Percentiles rank a stretch among this genome's conserved stretches.
These are phyloP conservation scores for Cercospora sesami DNA, from an alignment of 2,329 filamentous ascomycete species.

Conservation along the genomic window DNA sequence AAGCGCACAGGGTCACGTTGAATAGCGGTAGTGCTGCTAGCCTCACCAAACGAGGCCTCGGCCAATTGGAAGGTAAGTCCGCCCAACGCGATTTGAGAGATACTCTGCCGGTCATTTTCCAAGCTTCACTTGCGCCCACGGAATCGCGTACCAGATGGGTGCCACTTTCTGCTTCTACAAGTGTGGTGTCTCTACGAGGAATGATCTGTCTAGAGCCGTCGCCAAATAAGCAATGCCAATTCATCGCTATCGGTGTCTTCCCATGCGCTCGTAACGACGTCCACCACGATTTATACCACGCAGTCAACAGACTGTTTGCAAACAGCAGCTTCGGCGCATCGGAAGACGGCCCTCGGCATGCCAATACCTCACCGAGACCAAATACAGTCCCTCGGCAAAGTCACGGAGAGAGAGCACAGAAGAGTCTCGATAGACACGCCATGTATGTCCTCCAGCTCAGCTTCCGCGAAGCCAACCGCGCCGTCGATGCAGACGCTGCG, in stretches of 20 bases:
- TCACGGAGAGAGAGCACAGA: conserved; percentile 50
- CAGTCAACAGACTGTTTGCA: conserved; percentile 74
- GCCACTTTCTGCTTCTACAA: conserved; percentile 64
- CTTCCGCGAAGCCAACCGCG: conserved; percentile 11
- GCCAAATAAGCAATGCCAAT: conserved; percentile 72
- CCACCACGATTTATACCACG: conserved; percentile 69
- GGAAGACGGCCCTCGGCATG: conserved; percentile 46
- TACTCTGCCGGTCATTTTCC: conserved; percentile 59
- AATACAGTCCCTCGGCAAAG: conserved; percentile 50
- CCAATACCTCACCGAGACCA: conserved; percentile 32
- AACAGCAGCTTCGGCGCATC: conserved; percentile 72
- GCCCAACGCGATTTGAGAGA: conserved; percentile 31
- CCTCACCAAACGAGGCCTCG: conserved; percentile 36
- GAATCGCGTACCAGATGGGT: conserved; percentile 64
- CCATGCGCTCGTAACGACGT: conserved; percentile 60
- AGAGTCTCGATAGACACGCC: conserved; percentile 77
- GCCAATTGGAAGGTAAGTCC: conserved; percentile 25
- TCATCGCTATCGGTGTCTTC: conserved; percentile 73
- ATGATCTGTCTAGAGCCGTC: conserved; percentile 70
- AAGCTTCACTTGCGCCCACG: conserved; percentile 63
- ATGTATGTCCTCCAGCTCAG: conserved; percentile 75
- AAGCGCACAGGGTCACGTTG: conserved; percentile 22
- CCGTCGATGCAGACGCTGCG: conserved; percentile 13
- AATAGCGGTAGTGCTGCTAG: conserved; percentile 25
- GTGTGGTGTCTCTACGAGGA: conserved; percentile 64